phyloP scores from a whole-genome alignment of 495 filamentous ascomycete species.

The Jackrogersella multiformis region DNA sequence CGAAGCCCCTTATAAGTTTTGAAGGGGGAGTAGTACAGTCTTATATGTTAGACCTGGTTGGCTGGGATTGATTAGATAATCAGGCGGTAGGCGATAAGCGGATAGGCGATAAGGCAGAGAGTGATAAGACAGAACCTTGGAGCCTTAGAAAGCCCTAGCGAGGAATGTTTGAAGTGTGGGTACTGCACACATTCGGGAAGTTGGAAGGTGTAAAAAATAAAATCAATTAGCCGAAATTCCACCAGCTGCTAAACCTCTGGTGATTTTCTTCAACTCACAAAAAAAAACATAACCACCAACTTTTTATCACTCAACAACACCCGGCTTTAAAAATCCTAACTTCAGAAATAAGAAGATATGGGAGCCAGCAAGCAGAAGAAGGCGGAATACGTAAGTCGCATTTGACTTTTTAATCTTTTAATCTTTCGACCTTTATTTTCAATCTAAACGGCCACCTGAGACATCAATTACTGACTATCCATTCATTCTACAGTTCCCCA shows the following conservation, averaged over 20 bases:
- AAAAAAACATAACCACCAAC: constrained; percentile 27
- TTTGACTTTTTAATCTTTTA: background rate
- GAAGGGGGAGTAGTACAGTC: no score
- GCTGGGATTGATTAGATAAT: no score
- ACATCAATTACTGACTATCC: constrained; percentile 7
- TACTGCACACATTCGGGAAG: constrained; percentile 33
- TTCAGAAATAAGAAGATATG: constrained; percentile 97
- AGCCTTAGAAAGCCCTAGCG: constrained; percentile 34
- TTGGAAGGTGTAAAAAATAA: constrained; percentile 11
- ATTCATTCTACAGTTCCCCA: constrained; percentile 75
- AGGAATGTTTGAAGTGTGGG: constrained; percentile 12
- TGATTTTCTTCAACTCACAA: constrained; percentile 25
- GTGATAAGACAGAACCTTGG: no score
- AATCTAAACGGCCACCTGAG: no score
- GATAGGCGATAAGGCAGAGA: no score
- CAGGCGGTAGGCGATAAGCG: no score
- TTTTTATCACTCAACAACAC: constrained; percentile 39
- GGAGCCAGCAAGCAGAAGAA: constrained; percentile 96
- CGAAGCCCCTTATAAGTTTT: no score
- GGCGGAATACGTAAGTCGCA: constrained; percentile 73
- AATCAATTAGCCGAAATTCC: constrained; percentile 46
- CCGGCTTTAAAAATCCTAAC: constrained; percentile 97
- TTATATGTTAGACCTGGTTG: no score
- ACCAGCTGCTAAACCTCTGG: constrained; percentile 17
- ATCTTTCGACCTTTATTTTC: no score